Percentiles rank a stretch among this genome's conserved stretches.
Conservation (phyloP, 164 flowering plant genomes). For the Magnolia kwangsiensis region DNA sequence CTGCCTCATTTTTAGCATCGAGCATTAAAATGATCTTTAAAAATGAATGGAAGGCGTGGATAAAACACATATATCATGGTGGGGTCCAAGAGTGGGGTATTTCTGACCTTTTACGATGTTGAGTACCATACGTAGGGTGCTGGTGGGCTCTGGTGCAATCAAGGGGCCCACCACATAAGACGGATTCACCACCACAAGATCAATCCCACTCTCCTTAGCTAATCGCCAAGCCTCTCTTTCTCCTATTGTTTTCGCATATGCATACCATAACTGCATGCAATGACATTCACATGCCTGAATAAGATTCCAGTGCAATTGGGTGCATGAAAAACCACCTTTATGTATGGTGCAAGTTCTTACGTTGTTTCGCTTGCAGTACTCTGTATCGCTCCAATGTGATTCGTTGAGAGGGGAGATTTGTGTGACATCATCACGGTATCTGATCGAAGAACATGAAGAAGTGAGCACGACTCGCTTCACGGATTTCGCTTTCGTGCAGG, state of each 20-base stretch:
- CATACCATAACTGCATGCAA: constrained; percentile 67
- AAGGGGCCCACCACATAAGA: constrained; percentile 81
- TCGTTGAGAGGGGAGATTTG: constrained; percentile 72
- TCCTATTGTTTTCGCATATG: constrained; percentile 69
- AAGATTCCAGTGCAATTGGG: not conserved
- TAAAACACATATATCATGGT: too few species aligned
- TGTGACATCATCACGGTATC: constrained; percentile 65
- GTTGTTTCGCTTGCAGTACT: constrained; percentile 72
- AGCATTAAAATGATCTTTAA: too few species aligned
- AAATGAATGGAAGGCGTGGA: too few species aligned
- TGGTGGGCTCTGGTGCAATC: constrained; percentile 83
- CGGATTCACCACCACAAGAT: constrained; percentile 77
- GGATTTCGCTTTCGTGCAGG: constrained; percentile 58
- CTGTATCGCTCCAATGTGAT: constrained; percentile 87
- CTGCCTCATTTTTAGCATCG: too few species aligned
- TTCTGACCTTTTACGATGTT: constrained; percentile 53
- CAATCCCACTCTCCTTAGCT: constrained; percentile 52
- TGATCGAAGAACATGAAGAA: constrained; percentile 86
- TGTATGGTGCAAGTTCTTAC: constrained; percentile 30
- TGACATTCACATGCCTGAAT: not conserved
- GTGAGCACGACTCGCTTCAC: constrained; percentile 85
- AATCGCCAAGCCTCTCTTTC: constrained; percentile 70
- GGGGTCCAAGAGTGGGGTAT: too few species aligned
- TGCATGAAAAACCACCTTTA: not conserved
- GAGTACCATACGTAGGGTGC: constrained; percentile 57